Evolutionary conservation across 192 early-diverging fungal genomes (phyloP).

Genomic region (Backusella parvicylindrica): DNA sequence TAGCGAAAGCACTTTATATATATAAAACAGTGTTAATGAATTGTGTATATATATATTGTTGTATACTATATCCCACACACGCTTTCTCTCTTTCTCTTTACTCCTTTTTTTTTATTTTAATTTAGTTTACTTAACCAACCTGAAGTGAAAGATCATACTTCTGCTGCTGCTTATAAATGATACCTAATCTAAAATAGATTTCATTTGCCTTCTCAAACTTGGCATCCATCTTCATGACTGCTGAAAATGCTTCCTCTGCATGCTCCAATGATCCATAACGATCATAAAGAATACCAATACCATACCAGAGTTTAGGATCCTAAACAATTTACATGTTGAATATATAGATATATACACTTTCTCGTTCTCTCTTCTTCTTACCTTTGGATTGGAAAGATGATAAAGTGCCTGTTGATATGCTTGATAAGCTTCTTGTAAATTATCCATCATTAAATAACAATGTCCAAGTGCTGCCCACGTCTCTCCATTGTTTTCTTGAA

Average conservation of each 20-base stretch:
- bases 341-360: not conserved
- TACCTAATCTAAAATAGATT: constrained; percentile 95
- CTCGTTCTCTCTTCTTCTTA: constrained; percentile 25
- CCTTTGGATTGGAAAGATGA: constrained; percentile 86
- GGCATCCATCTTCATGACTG: constrained; percentile 93
- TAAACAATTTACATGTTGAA: constrained; percentile 34
- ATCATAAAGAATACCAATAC: constrained; percentile 97
- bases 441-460: constrained; percentile 95
- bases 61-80: no score
- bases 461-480: constrained; percentile 95
- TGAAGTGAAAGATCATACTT: constrained; percentile 70
- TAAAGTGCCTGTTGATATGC: constrained; percentile 97
- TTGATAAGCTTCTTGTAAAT: constrained; percentile 90
- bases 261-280: constrained; percentile 95
- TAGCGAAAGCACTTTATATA: constrained; percentile 85
- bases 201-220: constrained; percentile 97
- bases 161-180: constrained; percentile 94
- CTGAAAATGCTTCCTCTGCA: constrained; percentile 94
- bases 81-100: no score
- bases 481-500: constrained; percentile 86
- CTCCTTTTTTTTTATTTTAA: no score
- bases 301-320: constrained; percentile 99
- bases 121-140: constrained; percentile 41
- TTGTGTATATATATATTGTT: not conserved
- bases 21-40: not conserved